Base-by-base conservation (phyloP, 73 alveolate genomes). In the Halteria grandinella region DNA sequence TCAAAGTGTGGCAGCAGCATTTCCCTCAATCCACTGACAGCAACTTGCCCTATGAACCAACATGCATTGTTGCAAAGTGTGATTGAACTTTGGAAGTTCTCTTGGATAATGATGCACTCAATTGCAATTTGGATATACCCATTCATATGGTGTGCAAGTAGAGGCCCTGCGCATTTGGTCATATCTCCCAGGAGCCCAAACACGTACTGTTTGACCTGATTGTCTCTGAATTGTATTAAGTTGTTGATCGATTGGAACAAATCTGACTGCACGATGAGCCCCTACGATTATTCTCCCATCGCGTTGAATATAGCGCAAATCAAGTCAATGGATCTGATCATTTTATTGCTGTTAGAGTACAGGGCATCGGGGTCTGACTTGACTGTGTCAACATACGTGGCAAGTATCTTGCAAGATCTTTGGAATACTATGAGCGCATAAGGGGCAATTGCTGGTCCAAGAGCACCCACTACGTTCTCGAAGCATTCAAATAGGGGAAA, bases 401-500 rank as follows among this genome's bases (percentile, higher is more conserved):
- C 12, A 18, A 82, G 41, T 18, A 82, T 57, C 25, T 64, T 82
- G 1, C 43, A 21, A 29, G 86, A 82, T 71, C 91, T 71, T 44
- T 70, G 83, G 3, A 82, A 40, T 2, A 82, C 69, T 8, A 74
- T 70, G 12, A 53, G 54, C 41, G 82, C 40, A 34, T 53, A 72
- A n/a, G 80, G 59, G n/a, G 70, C 91, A 57, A 76, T 23, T 3
- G 31, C 43, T 12, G 62, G 64, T 5, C 91, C 91, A 3, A 71
- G 52, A 11, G 82, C 74, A 4, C 14, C 23, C 1, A 69, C 44
- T 11, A 82, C 63, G 0, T 60, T 27, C 29, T 71, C 84, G 33
- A 82, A 82, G 64, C 86, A 71, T 25, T 82, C 86, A 47, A 82
- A 47, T 23, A 82, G 34, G 14, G 91, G 86, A 75, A 69, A 58